Evolutionary conservation across 2,329 filamentous ascomycete species (phyloP), one percentile per base, ranked within the genome.

Genomic region (Pyrenophora teres): DNA sequence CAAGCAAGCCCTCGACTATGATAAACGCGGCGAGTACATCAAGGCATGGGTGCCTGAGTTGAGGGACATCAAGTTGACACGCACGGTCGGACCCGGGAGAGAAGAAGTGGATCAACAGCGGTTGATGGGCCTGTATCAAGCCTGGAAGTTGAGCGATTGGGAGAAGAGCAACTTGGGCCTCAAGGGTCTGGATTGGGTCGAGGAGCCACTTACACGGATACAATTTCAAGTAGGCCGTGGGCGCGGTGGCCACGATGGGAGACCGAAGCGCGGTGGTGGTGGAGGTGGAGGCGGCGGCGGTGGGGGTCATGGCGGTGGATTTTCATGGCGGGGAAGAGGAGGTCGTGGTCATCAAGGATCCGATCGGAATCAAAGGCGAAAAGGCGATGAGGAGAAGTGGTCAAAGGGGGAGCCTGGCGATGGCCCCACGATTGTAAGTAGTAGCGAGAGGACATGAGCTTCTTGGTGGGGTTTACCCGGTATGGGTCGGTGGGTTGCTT

Each of bases 1-100:
- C 41, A 92, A 92, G 70, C 89, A 93, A 69, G 87, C 85, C 0
- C 83, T 89, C 37, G 88, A 92, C 57, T 92, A 93, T 65, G 89
- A 93, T 67, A 80, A 80, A 2, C 75, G 84, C 0, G 89, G 87
- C 2, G 76, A 80, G 6, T 93, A 90, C 59, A 84, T 91, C 7
- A 83, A 83, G n/a, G 77, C 81, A 2, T 93, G 89, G 90, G 78
- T 92, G 0, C 82, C 83, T 0, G 89, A 93, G 68, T 68, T 91
- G 21, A 77, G 80, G 2, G 69, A 76, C 0, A 71, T 91, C 0
- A 74, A 74, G 30, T 31, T 70, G 41, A 66, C 56, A 9, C 66
- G 53, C 15, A 57, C 40, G 6, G 38, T 60, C 9, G 62, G 60
- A 1, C 37, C 53, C 1, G 62, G 53, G 1, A 63, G 57, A 44